Evolutionary conservation across 352 stramenopile species (phyloP), one percentile per base, ranked within the genome.

Genomic region (Pilasporangium apinafurcum): DNA sequence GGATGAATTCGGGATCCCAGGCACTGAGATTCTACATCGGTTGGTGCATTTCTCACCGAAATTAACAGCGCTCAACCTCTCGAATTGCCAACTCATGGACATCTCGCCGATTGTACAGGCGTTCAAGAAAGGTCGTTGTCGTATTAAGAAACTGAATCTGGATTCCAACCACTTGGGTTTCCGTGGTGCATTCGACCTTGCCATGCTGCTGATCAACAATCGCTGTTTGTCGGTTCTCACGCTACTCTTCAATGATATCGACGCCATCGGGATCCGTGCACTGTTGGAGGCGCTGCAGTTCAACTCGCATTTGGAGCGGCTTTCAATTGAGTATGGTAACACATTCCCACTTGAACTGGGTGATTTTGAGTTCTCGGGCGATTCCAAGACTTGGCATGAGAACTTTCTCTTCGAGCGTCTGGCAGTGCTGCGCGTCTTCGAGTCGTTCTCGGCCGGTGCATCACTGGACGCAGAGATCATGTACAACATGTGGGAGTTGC

Each of bases 91-190:
- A 37, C 50, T 78, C 4, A 72, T 35, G 22, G 68, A 72, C 56
- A 78, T 78, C 50, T 69, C 66, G 21, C 56, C 66, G 31, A 38
- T 78, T 41, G 49, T 74, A 37, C 51, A 72, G 24, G 66, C 66
- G n/a, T 78, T 74, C 59, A 65, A 69, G 46, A 57, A 66, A 29
- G 66, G 66, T 14, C 59, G 64, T 21, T 78, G 62, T 36, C 62
- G 63, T 21, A 70, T 78, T 22, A 62, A 64, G 26, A 56, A 35
- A 26, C 59, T 78, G 22, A 75, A 74, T 46, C 38, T 78, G 24
- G 66, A 78, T 53, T 74, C 62, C 34, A 78, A 78, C 44, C 66
- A 75, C 41, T 59, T 78, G 24, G 66, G 66, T 24, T 78, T 78
- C 49, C 62, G 63, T 31, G 66, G 66, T n/a, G 62, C 66, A 3